Base-by-base conservation (phyloP, 2,329 filamentous ascomycete genomes). In the Elsinoe necatrix region DNA sequence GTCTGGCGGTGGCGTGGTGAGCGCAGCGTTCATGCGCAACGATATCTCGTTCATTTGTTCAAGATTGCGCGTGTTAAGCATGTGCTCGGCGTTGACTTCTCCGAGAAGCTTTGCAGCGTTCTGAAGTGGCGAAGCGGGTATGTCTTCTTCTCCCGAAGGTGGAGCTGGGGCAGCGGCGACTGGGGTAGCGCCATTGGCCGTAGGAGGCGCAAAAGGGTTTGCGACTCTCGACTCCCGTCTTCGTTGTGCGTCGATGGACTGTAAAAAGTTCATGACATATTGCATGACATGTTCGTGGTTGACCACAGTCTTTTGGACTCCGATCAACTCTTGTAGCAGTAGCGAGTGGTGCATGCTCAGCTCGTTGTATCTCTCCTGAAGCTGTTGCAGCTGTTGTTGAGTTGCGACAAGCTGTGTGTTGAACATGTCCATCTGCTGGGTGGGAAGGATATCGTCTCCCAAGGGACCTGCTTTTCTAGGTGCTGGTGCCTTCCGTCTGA, bases 401-500 rank as follows among this genome's bases (percentile, higher is more conserved):
- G 91, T 95, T 8, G 91, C 92, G 54, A 89, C 83, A 54, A 96
- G 77, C 64, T 95, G 90, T 65, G 89, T 87, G 69, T 89, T 92
- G 65, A 96, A 81, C 62, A 95, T 80, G 61, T 92, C 87, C 68
- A 95, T 86, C 69, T 96, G 92, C 68, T 95, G 90, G 21, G 84
- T 85, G 1, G 89, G 87, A 21, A 88, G 82, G 57, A 87, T 84
- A 45, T 86, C 80, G 54, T 95, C 90, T 57, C 84, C 85, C 16
- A 76, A 69, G 9, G 75, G 72, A 57, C 75, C 75, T 29, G 80
- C 72, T 69, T 96, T 97, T 62, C 92, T 80, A 2, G 92, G 88
- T 1, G 92, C 90, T 0, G 93, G 93, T 1, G 93, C 92, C 74
- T 98, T 98, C 64, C 93, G 81, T 65, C 90, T 84, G 66, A 98